Evolutionary conservation across 139 green algal genomes (phyloP), one percentile per base, ranked within the genome.

Genomic region (Ettlia oleoabundans): DNA sequence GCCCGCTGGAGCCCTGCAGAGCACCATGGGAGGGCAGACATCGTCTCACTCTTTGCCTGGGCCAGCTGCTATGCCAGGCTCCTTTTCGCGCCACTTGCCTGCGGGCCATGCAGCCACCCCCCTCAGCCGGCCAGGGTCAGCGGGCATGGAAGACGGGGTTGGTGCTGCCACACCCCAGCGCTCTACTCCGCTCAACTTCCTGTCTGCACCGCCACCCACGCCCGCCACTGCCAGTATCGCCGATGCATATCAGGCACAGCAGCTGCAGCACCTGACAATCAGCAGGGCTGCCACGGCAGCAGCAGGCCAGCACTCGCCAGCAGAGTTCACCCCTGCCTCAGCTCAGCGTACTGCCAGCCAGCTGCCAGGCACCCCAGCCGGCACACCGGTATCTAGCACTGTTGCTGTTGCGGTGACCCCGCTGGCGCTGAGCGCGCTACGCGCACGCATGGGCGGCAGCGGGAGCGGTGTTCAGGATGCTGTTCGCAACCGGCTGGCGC

Each of bases 401-500:
- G 37, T 40, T 2, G 37, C 73, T 3, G 30, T 68, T 24, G 55
- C 42, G 47, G 76, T 76, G 28, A 83, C 65, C 5, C 79, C 79
- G 5, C 53, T 84, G 68, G 67, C 79, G 28, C 68, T 84, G 52
- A 72, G 58, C 4, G 68, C 68, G n/a, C 68, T 79, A 40, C 79
- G 68, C 42, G 73, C 73, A 41, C 73, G 73, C 24, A 51, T 80
- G 52, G 6, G 43, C 75, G 58, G 58, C 75, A 81, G 75, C 30
- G 38, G 41, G 4, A 51, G 79, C 26, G 71, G 71, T 10, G 35
- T 79, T 37, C 66, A 83, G 58, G 78, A 85, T 32, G 78, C 61
- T 32, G 80, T 88, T 42, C 79, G 80, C 51, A 66, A 37, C 41
- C 55, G 84, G 22, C 75, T 88, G 40, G 32, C 70, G 1, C 73